These are phyloP conservation scores for Theobroma cacao DNA, from an alignment of 345 rosid genomes.

Conservation along the genomic window DNA sequence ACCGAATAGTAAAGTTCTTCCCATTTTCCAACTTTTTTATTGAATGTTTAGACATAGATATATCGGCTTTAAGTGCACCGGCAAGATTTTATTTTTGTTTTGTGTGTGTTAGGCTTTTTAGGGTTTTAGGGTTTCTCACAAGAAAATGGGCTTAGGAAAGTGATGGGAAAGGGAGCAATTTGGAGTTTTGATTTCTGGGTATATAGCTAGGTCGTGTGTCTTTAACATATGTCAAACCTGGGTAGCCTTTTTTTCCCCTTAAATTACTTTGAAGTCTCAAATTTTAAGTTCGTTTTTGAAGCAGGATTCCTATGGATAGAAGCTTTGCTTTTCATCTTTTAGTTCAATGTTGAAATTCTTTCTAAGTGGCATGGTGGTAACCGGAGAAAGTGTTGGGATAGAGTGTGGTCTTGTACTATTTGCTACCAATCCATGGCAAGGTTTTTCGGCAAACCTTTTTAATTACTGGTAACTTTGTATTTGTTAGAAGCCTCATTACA, in stretches of 20 bases:
- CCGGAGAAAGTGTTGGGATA: background rate
- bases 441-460: background rate
- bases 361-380: background rate
- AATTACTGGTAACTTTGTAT: background rate
- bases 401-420: background rate
- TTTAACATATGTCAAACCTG: background rate
- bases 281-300: background rate
- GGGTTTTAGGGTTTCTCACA: constrained; percentile 4
- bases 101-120: background rate
- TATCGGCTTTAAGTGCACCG: background rate
- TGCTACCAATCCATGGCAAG: background rate
- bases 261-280: background rate
- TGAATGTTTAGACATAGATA: background rate
- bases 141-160: background rate
- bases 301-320: background rate
- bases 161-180: background rate
- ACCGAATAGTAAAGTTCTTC: constrained; percentile 56
- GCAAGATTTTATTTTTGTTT: background rate
- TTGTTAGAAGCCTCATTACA: background rate
- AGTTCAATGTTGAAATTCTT: background rate
- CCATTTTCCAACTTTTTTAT: background rate
- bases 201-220: background rate
- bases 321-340: background rate
- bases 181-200: background rate
- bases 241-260: background rate